These are phyloP conservation scores for Amborella trichopoda DNA, from an alignment of 164 flowering plant species.

Conservation along the genomic window DNA sequence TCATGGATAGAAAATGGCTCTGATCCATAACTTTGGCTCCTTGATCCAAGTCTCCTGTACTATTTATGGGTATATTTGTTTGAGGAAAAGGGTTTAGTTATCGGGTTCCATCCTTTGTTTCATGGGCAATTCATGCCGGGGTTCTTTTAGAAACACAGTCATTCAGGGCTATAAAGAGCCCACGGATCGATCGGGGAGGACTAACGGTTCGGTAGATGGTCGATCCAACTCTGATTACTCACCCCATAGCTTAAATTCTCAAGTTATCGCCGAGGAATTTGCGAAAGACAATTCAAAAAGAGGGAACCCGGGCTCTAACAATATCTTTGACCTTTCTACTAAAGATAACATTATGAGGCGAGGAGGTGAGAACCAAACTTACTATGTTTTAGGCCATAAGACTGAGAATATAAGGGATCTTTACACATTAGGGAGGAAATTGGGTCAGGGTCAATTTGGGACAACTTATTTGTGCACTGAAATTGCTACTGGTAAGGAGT, in stretches of 20 bases:
- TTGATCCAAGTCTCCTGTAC: too few species aligned
- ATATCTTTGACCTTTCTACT: conserved; percentile 19
- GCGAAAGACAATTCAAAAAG: conserved; percentile 24
- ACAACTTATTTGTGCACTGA: conserved; percentile 73
- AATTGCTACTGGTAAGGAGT: conserved; percentile 45
- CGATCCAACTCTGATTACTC: conserved; percentile 18
- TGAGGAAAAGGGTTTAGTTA: conserved; percentile 24
- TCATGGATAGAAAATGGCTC: too few species aligned
- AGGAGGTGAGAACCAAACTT: conserved; percentile 41
- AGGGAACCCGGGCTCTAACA: conserved; percentile 7
- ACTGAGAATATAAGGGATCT: conserved; percentile 78
- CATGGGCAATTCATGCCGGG: conserved; percentile 99
- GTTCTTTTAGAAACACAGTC: conserved; percentile 57
- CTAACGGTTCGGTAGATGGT: background rate
- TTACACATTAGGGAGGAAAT: conserved; percentile 66
- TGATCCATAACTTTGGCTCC: too few species aligned
- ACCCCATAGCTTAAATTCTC: conserved; percentile 20
- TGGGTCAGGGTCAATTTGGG: conserved; percentile 95
- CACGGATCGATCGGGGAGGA: conserved; percentile 33
- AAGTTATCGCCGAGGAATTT: conserved; percentile 25
- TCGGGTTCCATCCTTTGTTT: conserved; percentile 27
- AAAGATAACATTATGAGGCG: conserved; percentile 54
- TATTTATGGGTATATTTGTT: too few species aligned
- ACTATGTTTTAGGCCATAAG: conserved; percentile 72
- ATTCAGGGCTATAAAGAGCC: conserved; percentile 55